Percentiles rank a stretch among this genome's conserved stretches.
phyloP scores from a whole-genome alignment of 177 flowering plant genomes.

The Vitis hybrid region DNA sequence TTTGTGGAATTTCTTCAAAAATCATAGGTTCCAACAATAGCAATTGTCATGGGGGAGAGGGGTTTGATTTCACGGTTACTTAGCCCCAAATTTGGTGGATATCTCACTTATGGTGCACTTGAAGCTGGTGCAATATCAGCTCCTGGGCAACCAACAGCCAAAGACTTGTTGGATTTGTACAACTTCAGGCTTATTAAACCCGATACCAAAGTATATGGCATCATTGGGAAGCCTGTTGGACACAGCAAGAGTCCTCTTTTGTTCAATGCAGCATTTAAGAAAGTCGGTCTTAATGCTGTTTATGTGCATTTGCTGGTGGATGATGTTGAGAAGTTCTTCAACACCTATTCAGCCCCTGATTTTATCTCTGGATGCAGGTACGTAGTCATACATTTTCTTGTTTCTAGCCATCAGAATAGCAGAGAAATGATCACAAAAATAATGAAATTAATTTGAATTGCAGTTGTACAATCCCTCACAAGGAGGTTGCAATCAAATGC shows the following conservation, averaged over 20 bases:
- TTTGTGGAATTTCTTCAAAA: background rate
- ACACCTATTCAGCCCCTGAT: constrained; percentile 19
- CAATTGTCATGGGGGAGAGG: constrained; percentile 18
- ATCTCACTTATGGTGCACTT: constrained; percentile 16
- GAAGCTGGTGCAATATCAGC: constrained; percentile 16
- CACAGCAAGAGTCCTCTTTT: constrained; percentile 30
- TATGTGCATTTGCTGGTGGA: constrained; percentile 29
- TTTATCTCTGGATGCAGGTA: constrained; percentile 29
- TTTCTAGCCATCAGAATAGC: too few species aligned
- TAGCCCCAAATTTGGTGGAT: constrained; percentile 26
- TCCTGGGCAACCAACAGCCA: constrained; percentile 23
- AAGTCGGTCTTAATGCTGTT: constrained; percentile 19
- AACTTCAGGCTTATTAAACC: constrained; percentile 12
- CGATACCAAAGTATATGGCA: constrained; percentile 28
- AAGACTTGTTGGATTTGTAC: constrained; percentile 16
- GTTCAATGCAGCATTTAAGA: constrained; percentile 19
- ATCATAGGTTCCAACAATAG: constrained; percentile 23
- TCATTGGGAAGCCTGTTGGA: constrained; percentile 28
- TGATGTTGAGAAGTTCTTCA: constrained; percentile 15
- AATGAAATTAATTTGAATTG: background rate
- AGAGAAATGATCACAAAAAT: too few species aligned
- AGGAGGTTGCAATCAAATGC: constrained; percentile 21
- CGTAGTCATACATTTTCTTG: background rate
- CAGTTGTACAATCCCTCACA: constrained; percentile 26
- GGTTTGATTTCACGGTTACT: constrained; percentile 23